phyloP scores from a whole-genome alignment of 768 basidiomycete species.

The Trametes cingulata region DNA sequence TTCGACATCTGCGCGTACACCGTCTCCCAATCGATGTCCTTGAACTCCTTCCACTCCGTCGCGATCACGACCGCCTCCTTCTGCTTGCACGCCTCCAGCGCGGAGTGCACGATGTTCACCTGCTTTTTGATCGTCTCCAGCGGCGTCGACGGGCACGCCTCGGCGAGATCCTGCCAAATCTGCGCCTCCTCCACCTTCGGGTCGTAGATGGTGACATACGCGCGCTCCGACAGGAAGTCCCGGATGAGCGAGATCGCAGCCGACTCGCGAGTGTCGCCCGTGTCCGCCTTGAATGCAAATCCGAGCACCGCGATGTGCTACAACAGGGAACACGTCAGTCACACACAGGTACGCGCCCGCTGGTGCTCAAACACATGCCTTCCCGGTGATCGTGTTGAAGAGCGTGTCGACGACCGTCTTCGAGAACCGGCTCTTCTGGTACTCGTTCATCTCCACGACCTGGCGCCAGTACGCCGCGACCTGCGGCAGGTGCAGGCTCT shows the following conservation, averaged over 20 bases:
- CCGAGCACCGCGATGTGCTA: slow-evolving; percentile 94
- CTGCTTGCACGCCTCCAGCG: slow-evolving; percentile 83
- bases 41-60: slow-evolving; percentile 98
- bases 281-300: slow-evolving; percentile 99
- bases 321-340: not conserved
- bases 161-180: slow-evolving; percentile 81
- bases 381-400: slow-evolving; percentile 97
- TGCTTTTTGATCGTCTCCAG: slow-evolving; percentile 81
- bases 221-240: slow-evolving; percentile 90
- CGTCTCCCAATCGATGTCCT: slow-evolving; percentile 83
- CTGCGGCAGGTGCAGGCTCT: slow-evolving; percentile 92
- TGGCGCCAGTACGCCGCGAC: slow-evolving; percentile 98
- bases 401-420: slow-evolving; percentile 95
- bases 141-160: slow-evolving; percentile 63
- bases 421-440: slow-evolving; percentile 95
- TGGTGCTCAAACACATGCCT: slow-evolving; percentile 49
- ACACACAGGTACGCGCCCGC: not conserved
- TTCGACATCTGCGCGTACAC: slow-evolving; percentile 92
- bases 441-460: slow-evolving; percentile 98
- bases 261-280: slow-evolving; percentile 98
- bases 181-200: slow-evolving; percentile 84
- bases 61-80: slow-evolving; percentile 95
- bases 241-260: slow-evolving; percentile 92
- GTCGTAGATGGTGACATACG: slow-evolving; percentile 86
- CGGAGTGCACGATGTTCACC: slow-evolving; percentile 74